Evolutionary conservation across 2,329 filamentous ascomycete genomes (phyloP), one percentile per base, ranked within the genome.

Genomic region (Stagonosporopsis cucurbitacearum): DNA sequence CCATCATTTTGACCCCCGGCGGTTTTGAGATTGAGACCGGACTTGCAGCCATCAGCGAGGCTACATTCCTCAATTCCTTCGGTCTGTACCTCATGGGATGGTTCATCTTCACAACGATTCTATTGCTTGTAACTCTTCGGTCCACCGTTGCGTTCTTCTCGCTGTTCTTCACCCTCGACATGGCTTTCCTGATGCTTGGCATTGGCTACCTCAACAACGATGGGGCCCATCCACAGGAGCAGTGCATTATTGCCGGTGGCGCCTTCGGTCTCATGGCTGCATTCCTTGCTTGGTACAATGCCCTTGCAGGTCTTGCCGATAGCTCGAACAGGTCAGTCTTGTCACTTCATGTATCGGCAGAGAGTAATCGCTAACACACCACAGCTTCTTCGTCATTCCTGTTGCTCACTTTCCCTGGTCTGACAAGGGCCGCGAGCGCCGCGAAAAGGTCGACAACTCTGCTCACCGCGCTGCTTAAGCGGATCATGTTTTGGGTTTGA

Each of bases 391-490:
- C 82, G 83, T 95, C 76, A 86, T 96, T 59, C 94, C 93, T 47
- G 92, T 97, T 61, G 88, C 90, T 68, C 92, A 96, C 82, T 96
- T 97, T 83, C 94, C 93, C 50, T 97, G 94, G 94, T 94, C 90
- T 41, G 74, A 76, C 53, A 77, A 76, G 69, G 74, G 72, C 58
- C 73, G 73, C 43, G 74, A 77, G 62, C 59, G 64, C 8, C 74
- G 74, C 56, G 44, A 57, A 39, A 76, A 75, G 67, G 65, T 70
- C 42, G 73, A 80, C 72, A 81, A 81, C 75, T 69, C 65, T 45
- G 68, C 64, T 28, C 46, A 57, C 50, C 56, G 51, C 33, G 43
- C 44, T 25, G 54, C 39, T 2, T 56, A 47, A 50, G 42, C 36
- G 42, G 23, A 23, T 7, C 11, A 20, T 43, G 19, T 6, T 22